Conservation (phyloP, 805 yeast species). For the Zygoascus tannicola region DNA sequence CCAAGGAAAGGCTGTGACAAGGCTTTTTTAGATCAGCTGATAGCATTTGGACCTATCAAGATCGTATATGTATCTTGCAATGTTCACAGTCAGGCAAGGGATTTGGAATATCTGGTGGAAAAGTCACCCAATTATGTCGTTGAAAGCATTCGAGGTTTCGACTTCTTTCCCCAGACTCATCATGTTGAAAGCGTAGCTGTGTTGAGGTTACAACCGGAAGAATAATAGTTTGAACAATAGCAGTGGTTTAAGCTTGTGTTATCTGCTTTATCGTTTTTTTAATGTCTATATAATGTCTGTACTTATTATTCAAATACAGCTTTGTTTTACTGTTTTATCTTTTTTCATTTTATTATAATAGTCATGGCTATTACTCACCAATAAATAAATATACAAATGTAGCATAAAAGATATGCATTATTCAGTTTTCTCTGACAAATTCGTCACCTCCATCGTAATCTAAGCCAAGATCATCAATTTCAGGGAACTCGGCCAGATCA, state of each 20-base stretch:
- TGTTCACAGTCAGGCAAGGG: slow-evolving; percentile 96
- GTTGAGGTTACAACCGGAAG: too few relatives aligned
- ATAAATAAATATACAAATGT: too few relatives aligned
- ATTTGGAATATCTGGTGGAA: slow-evolving; percentile 70
- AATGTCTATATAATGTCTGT: too few relatives aligned
- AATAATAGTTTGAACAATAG: too few relatives aligned
- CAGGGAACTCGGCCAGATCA: slow-evolving; percentile 6
- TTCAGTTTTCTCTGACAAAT: too few relatives aligned
- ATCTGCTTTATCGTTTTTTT: too few relatives aligned
- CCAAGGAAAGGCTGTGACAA: slow-evolving; percentile 96
- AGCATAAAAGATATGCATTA: too few relatives aligned
- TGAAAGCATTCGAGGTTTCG: slow-evolving; percentile 87
- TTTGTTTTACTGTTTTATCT: too few relatives aligned
- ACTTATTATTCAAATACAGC: too few relatives aligned
- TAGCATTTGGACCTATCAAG: slow-evolving; percentile 73
- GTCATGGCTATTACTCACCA: too few relatives aligned
- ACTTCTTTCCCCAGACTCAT: slow-evolving; percentile 92
- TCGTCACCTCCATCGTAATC: neutral
- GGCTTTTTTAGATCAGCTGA: slow-evolving; percentile 73
- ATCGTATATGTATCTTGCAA: slow-evolving; percentile 95
- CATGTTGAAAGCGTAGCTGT: slow-evolving; percentile 88
- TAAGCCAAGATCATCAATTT: neutral
- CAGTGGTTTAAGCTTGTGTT: too few relatives aligned
- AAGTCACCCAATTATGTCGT: slow-evolving; percentile 49
- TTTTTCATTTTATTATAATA: too few relatives aligned